Conservation (phyloP, 2,329 filamentous ascomycete genomes). For the Nannizziopsis arthrosporioides region DNA sequence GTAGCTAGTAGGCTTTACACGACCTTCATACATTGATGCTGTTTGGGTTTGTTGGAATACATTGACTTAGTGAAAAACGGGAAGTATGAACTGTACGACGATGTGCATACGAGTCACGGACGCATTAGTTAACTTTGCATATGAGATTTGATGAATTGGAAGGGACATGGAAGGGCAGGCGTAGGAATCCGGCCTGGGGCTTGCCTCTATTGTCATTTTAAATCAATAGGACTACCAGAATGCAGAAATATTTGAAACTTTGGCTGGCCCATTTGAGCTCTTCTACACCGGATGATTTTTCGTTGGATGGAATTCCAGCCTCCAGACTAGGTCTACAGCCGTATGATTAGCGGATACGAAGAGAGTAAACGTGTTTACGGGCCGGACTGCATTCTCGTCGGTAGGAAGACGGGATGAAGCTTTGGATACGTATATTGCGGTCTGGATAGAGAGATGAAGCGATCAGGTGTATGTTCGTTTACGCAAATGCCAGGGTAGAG, state of each 20-base stretch:
- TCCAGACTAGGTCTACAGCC: background rate
- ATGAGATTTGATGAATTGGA: too few species aligned
- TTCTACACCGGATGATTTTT: background rate
- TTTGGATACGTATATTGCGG: too few species aligned
- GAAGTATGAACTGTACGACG: background rate
- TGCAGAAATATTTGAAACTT: slow-evolving; percentile 4
- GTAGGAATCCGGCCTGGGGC: background rate
- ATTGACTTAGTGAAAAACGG: background rate
- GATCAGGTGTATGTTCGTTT: background rate
- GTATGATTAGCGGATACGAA: background rate
- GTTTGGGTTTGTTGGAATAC: slow-evolving; percentile 5
- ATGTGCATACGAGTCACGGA: background rate
- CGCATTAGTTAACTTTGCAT: too few species aligned
- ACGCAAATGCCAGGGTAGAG: background rate
- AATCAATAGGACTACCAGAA: slow-evolving; percentile 5
- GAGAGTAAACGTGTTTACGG: background rate
- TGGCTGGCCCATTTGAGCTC: too few species aligned
- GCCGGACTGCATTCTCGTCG: background rate
- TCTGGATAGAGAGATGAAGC: too few species aligned
- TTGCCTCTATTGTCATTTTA: background rate
- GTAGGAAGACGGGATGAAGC: background rate
- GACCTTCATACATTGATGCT: background rate
- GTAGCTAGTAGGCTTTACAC: slow-evolving; percentile 3
- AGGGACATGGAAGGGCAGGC: background rate
- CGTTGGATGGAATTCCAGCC: background rate